These are phyloP conservation scores for Fraxinus xanthoxyloides DNA, from an alignment of 305 asterid species.

Conservation along the genomic window DNA sequence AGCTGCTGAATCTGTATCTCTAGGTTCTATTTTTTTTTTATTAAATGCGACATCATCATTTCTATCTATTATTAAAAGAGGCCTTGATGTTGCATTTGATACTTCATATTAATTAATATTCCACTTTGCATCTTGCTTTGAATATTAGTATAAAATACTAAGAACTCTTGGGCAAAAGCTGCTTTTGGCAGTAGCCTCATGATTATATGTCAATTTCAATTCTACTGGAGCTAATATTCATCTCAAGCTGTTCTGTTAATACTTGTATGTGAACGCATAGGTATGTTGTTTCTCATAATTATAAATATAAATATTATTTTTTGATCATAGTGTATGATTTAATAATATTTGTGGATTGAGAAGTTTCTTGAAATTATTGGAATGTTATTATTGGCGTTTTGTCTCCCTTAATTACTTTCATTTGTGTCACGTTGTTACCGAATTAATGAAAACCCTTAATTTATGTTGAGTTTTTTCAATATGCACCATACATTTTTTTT, in stretches of 20 bases:
- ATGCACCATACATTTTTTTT: not conserved
- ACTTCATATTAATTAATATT: not conserved
- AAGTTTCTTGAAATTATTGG: not conserved
- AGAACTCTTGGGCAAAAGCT: not conserved
- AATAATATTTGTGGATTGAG: not conserved
- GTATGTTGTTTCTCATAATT: not conserved
- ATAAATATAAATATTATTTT: not conserved
- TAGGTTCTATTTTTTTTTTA: not conserved
- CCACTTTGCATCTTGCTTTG: not conserved
- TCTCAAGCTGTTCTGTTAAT: constrained; percentile 9
- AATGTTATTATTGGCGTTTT: not conserved
- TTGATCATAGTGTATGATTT: not conserved
- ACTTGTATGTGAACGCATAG: not conserved
- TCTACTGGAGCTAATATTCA: not conserved
- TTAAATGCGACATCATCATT: not conserved
- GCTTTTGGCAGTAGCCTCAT: not conserved
- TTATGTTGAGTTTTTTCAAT: not conserved
- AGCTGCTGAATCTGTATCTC: not conserved
- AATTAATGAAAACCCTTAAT: not conserved
- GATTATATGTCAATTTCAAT: not conserved
- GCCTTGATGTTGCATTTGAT: not conserved
- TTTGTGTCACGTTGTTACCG: not conserved
- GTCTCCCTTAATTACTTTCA: constrained; percentile 12
- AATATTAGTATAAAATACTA: not conserved
- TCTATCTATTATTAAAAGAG: not conserved